Evolutionary conservation across 164 flowering plant genomes (phyloP).

Genomic region (Cinnamomum micranthum): DNA sequence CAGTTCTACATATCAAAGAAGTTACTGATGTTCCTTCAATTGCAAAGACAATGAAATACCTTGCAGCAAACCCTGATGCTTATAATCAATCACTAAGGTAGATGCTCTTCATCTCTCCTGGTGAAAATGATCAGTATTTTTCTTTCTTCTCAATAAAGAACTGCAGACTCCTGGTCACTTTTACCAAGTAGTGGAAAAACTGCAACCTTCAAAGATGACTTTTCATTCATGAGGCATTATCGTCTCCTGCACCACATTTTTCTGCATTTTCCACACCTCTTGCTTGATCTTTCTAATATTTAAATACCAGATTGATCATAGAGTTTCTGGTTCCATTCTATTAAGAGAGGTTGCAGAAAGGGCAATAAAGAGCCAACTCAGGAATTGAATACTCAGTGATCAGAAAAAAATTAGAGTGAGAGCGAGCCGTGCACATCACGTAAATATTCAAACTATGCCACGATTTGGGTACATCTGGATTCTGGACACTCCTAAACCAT

Average conservation of each 20-base stretch:
- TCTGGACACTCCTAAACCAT: too few relatives aligned
- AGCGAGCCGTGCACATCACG: too few relatives aligned
- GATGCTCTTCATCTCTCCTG: constrained; percentile 4
- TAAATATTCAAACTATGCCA: too few relatives aligned
- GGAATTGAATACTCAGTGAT: too few relatives aligned
- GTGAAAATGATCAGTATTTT: not conserved
- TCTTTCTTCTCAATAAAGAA: not conserved
- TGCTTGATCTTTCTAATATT: not conserved
- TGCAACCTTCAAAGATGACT: not conserved
- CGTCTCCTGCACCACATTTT: not conserved
- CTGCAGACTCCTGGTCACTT: not conserved
- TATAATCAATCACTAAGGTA: constrained; percentile 72
- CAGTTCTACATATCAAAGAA: constrained; percentile 75
- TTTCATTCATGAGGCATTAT: not conserved
- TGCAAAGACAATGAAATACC: constrained; percentile 37
- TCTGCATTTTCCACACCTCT: not conserved
- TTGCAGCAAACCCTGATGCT: constrained; percentile 61
- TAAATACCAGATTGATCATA: not conserved
- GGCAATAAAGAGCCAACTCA: too few relatives aligned
- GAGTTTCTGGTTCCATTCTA: not conserved
- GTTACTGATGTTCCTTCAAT: constrained; percentile 41
- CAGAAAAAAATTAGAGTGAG: too few relatives aligned
- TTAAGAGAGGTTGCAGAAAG: not conserved
- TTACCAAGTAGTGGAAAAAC: not conserved
- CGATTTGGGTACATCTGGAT: too few relatives aligned